Evolutionary conservation across 495 filamentous ascomycete genomes (phyloP), one percentile per base, ranked within the genome.

Genomic region (Aspergillus conjunctus): DNA sequence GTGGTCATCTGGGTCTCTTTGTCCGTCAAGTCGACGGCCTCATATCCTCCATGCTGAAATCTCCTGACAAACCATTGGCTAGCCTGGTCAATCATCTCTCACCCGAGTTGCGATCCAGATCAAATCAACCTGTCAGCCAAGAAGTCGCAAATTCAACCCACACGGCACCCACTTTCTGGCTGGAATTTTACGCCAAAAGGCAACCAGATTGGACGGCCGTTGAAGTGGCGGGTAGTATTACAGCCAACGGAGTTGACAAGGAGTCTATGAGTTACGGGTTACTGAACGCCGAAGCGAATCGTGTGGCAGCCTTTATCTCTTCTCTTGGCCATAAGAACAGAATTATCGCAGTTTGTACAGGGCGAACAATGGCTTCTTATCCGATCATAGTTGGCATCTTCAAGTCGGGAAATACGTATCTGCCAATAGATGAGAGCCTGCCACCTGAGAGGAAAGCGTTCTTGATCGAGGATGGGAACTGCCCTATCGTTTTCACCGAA

Each of bases 321-420:
- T 63, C 65, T 0, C 63, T 68, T 51, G 74, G 74, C 1, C 64
- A 67, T 30, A 62, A 39, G 39, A 73, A 73, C 30, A 64, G 64
- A 18, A 75, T 75, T 58, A 68, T 81, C 17, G 79, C 70, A n/a
- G 73, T 81, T 33, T 80, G 77, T 49, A 66, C 73, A 26, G 77
- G 73, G 18, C 78, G 77, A 14, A 73, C 72, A 9, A 62, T 79
- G 6, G 72, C 73, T 15, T 76, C 74, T 9, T 81, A 77, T 51
- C 68, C 77, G 5, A 66, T 77, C 15, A 76, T 79, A 17, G 58
- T 79, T 30, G 79, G 74, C 33, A 79, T 81, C 22, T 64, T 80
- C 54, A 77, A 75, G 51, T 72, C 77, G 22, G 93, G 92, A 0
- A 93, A 89, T 66, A 83, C 86, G 1, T 97, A 92, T 73, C 78